Percentiles rank a stretch among this genome's conserved stretches.
Conservation (phyloP, 176 grass and related monocot genomes). For the Oropetium thomaeum region DNA sequence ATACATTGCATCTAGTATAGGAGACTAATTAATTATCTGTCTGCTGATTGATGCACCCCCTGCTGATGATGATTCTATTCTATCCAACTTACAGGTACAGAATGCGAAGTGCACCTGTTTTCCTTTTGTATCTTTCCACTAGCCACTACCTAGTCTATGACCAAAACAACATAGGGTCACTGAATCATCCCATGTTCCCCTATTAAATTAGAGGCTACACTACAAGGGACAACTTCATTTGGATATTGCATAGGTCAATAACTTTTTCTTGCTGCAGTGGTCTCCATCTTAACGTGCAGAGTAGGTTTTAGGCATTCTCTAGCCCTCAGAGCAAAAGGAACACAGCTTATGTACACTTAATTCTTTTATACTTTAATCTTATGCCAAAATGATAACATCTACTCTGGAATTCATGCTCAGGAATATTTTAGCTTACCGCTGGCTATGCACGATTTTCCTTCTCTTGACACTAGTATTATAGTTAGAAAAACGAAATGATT, state of each 20-base stretch:
- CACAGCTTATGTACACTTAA: slow-evolving; percentile 19
- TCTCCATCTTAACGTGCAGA: slow-evolving; percentile 60
- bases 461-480: neutral
- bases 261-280: slow-evolving; percentile 54
- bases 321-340: slow-evolving; percentile 32
- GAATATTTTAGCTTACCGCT: slow-evolving; percentile 11
- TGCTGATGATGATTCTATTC: slow-evolving; percentile 30
- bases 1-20: slow-evolving; percentile 19
- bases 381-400: neutral
- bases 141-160: slow-evolving; percentile 41
- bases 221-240: slow-evolving; percentile 70
- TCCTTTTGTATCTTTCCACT: slow-evolving; percentile 34
- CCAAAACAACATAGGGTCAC: slow-evolving; percentile 50
- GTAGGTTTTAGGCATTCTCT: slow-evolving; percentile 45
- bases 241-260: slow-evolving; percentile 47
- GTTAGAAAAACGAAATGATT: neutral
- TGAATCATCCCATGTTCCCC: slow-evolving; percentile 39
- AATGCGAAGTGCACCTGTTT: slow-evolving; percentile 31
- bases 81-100: slow-evolving; percentile 36
- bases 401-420: slow-evolving; percentile 8
- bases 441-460: slow-evolving; percentile 16
- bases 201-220: slow-evolving; percentile 46
- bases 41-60: neutral
- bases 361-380: slow-evolving; percentile 21
- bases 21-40: neutral